Evolutionary conservation across 495 filamentous ascomycete species (phyloP), one percentile per base, ranked within the genome.

Genomic region (Penicillium bialowiezense): DNA sequence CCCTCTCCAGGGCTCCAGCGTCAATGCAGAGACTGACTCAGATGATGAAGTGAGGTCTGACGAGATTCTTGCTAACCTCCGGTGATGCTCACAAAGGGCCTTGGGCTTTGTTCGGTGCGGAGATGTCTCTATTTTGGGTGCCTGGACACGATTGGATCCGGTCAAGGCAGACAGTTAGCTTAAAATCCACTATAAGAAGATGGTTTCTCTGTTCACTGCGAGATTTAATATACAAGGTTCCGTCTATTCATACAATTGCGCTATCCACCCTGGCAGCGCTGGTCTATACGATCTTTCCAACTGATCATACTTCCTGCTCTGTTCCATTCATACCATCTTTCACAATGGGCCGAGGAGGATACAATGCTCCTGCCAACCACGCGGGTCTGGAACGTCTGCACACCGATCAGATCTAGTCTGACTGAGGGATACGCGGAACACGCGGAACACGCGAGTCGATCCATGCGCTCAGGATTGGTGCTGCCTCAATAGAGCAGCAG

Each of bases 331-430:
- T 8, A 26, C 14, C 9, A 21, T 45, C 33, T 34, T 32, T 36
- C 34, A 46, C 48, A 50, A 58, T 77, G 68, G 80, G 74, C 58
- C 79, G 79, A 55, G 80, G 81, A 53, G 83, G 74, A 50, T 81
- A 78, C 62, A 78, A 79, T 63, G 60, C 48, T 59, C 50, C 63
- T 60, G 45, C 54, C 28, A 50, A 17, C 43, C 29, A 48, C 21
- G 15, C 52, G n/a, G 48, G 17, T n/a, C 35, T 18, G 1, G 15
- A 40, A 8, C 15, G 12, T 39, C 15, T 28, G 10, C 14, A 8
- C 10, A 17, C 19, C n/a, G 24, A 23, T 13, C 44, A 20, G 18
- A 21, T 49, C 28, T 50, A 48, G 19, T 10, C 10, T 14, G 26
- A n/a, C 24, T 8, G 4, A 26, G 23, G 4, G 8, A 26, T 26